Conservation (phyloP, 805 yeast species). For the Zygoascus tannicola region DNA sequence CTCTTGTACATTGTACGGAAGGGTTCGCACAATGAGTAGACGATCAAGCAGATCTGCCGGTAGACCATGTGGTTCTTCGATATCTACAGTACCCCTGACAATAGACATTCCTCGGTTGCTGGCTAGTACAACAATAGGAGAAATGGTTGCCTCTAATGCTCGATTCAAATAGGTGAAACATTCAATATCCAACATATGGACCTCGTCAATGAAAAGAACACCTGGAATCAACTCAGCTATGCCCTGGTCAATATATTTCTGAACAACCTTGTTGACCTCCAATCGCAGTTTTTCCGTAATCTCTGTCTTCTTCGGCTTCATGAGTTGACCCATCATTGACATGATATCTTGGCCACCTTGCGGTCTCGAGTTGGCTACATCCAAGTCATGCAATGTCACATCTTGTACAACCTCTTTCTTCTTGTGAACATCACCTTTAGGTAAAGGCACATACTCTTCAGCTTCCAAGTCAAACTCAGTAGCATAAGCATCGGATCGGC, state of each 20-base stretch:
- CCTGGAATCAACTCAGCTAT: conserved; percentile 98
- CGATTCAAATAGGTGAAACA: conserved; percentile 91
- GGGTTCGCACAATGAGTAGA: conserved; percentile 80
- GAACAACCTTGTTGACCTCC: conserved; percentile 92
- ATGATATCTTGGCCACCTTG: conserved; percentile 94
- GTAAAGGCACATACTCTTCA: conserved; percentile 96
- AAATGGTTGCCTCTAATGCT: conserved; percentile 83
- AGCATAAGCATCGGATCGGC: conserved; percentile 97
- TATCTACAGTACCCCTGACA: conserved; percentile 80
- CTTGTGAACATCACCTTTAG: conserved; percentile 97
- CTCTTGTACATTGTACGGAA: conserved; percentile 79
- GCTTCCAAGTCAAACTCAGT: conserved; percentile 98
- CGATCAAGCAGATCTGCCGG: conserved; percentile 94
- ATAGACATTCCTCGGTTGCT: conserved; percentile 91
- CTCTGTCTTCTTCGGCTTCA: conserved; percentile 94
- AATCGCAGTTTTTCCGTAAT: conserved; percentile 89
- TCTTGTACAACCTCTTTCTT: conserved; percentile 97
- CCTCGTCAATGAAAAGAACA: conserved; percentile 95
- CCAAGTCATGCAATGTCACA: conserved; percentile 91
- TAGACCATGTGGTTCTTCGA: conserved; percentile 87
- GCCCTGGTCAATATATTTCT: conserved; percentile 95
- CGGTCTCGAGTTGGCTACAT: conserved; percentile 92
- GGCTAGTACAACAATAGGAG: conserved; percentile 92
- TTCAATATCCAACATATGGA: conserved; percentile 95
- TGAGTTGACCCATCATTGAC: conserved; percentile 92